A percentile compares a stretch with the other conserved stretches of the same genome.
These are phyloP conservation scores for Rubus idaeus DNA, from an alignment of 306 rosid species.

Conservation along the genomic window DNA sequence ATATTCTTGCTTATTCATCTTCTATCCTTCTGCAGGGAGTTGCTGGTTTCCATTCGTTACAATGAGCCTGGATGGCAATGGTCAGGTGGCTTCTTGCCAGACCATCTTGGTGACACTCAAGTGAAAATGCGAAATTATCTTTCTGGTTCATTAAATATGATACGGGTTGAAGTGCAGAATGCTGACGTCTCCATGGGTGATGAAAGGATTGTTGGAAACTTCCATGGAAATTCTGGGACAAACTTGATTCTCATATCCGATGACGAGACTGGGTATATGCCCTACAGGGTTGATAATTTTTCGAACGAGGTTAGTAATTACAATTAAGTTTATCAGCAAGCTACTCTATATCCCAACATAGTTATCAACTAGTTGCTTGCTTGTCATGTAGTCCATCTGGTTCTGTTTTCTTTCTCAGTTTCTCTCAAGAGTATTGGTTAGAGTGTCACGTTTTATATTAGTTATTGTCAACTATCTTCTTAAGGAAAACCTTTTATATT, in stretches of 20 bases:
- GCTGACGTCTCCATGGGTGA: constrained; percentile 82
- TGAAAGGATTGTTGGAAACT: constrained; percentile 77
- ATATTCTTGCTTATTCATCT: constrained; percentile 18
- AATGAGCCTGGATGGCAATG: constrained; percentile 97
- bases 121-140: constrained; percentile 80
- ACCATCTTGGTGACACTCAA: constrained; percentile 90
- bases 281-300: constrained; percentile 94
- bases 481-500: too few species aligned
- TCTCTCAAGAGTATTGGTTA: neutral
- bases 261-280: constrained; percentile 96
- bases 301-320: constrained; percentile 78
- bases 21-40: constrained; percentile 60
- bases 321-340: constrained; percentile 10
- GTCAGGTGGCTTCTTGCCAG: constrained; percentile 95
- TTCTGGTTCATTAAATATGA: constrained; percentile 64
- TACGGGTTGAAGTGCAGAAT: constrained; percentile 92
- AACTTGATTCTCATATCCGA: constrained; percentile 89
- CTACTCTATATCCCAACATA: constrained; percentile 19
- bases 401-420: neutral
- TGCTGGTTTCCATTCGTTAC: constrained; percentile 76
- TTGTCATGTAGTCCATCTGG: neutral
- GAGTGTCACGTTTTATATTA: neutral
- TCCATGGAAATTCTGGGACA: constrained; percentile 90
- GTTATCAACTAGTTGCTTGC: neutral
- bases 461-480: neutral